A percentile compares a stretch with the other conserved stretches of the same genome.
These are phyloP conservation scores for Annulohypoxylon stygium DNA, from an alignment of 495 filamentous ascomycete species.

Conservation along the genomic window DNA sequence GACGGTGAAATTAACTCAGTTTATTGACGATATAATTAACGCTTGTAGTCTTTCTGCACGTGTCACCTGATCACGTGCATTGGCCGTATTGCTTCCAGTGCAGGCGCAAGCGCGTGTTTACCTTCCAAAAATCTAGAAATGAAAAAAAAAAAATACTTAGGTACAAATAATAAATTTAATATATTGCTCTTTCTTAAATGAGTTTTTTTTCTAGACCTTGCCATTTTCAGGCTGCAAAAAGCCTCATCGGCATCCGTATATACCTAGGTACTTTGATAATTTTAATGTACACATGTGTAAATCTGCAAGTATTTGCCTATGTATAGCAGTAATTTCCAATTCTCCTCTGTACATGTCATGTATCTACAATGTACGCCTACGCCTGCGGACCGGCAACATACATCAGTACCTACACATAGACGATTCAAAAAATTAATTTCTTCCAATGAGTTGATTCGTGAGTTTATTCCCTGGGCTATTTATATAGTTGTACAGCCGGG, in stretches of 20 bases:
- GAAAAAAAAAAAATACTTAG: too few relatives aligned
- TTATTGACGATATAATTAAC: not conserved
- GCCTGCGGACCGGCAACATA: not conserved
- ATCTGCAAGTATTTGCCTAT: too few relatives aligned
- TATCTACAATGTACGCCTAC: not conserved
- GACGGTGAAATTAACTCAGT: not conserved
- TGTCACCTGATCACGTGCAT: not conserved
- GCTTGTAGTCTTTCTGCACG: not conserved
- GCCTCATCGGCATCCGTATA: too few relatives aligned
- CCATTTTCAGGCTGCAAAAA: too few relatives aligned
- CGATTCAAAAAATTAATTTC: too few relatives aligned
- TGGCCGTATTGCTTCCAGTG: not conserved
- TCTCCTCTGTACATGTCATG: not conserved
- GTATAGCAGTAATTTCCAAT: not conserved
- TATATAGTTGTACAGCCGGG: not conserved
- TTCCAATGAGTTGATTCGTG: not conserved
- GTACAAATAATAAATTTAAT: too few relatives aligned
- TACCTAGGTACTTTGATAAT: too few relatives aligned
- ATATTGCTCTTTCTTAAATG: too few relatives aligned
- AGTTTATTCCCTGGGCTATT: not conserved
- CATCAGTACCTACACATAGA: not conserved
- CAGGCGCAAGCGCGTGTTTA: too few relatives aligned
- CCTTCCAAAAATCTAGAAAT: too few relatives aligned
- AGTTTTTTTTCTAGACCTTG: too few relatives aligned
- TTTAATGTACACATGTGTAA: too few relatives aligned